These are phyloP conservation scores for Globisporangium cylindrosporum DNA, from an alignment of 352 stramenopile species.

Conservation along the genomic window DNA sequence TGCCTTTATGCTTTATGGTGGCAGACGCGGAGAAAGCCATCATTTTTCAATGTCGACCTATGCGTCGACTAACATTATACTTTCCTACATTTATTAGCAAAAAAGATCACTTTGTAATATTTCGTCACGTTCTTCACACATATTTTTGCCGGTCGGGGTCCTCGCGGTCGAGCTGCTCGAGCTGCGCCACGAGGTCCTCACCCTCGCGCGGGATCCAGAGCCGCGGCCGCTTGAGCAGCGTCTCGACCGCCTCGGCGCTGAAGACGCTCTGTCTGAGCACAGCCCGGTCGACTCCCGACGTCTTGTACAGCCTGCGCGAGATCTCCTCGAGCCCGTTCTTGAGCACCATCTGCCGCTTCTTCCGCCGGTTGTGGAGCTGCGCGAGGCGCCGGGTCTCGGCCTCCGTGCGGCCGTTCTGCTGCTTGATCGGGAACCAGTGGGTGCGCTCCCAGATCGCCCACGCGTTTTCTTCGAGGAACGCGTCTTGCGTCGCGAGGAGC, in stretches of 20 bases:
- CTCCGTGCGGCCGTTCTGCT: conserved; percentile 31
- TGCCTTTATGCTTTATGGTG: too few relatives aligned
- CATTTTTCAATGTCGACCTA: too few relatives aligned
- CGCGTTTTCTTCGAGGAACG: conserved; percentile 33
- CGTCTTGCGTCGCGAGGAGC: conserved; percentile 26
- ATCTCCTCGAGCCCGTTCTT: conserved; percentile 34
- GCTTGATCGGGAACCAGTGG: conserved; percentile 55
- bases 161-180: conserved; percentile 29
- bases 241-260: conserved; percentile 23
- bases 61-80: too few relatives aligned
- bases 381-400: conserved; percentile 28
- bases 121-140: conserved; percentile 3
- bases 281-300: conserved; percentile 17
- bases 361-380: conserved; percentile 35
- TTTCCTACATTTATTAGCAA: background rate
- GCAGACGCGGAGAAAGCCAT: too few relatives aligned
- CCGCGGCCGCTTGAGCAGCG: conserved; percentile 32
- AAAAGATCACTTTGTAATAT: conserved; percentile 3
- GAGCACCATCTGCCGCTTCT: conserved; percentile 35
- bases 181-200: conserved; percentile 33
- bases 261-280: conserved; percentile 44
- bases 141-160: conserved; percentile 32
- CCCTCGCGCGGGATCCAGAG: conserved; percentile 40
- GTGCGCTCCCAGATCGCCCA: conserved; percentile 44
- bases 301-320: conserved; percentile 21